Evolutionary conservation across 768 basidiomycete genomes (phyloP).

Genomic region (Sutorius australiensis): DNA sequence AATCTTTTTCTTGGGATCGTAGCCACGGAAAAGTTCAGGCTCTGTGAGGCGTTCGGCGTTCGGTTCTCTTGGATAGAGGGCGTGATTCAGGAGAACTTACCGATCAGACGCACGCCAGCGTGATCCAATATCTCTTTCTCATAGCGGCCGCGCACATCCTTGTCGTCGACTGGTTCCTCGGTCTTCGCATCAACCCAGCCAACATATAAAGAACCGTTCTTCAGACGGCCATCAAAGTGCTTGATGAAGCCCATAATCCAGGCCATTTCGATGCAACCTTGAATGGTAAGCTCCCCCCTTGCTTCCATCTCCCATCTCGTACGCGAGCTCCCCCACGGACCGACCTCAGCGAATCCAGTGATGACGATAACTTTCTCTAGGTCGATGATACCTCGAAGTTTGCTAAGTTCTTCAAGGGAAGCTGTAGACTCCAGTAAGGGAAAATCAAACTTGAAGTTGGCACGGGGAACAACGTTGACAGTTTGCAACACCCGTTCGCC

Average conservation of each 20-base stretch:
- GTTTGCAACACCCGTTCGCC: slow-evolving; percentile 92
- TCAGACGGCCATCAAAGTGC: slow-evolving; percentile 96
- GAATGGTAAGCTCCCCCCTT: slow-evolving; percentile 92
- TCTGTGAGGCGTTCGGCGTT: slow-evolving; percentile 45
- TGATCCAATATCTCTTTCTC: slow-evolving; percentile 92
- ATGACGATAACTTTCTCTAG: slow-evolving; percentile 94
- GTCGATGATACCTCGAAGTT: slow-evolving; percentile 86
- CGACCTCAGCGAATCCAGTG: slow-evolving; percentile 96
- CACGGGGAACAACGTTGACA: slow-evolving; percentile 89
- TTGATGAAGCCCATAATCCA: slow-evolving; percentile 99
- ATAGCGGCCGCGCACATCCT: slow-evolving; percentile 90
- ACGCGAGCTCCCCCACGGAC: slow-evolving; percentile 97
- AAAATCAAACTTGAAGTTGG: slow-evolving; percentile 97
- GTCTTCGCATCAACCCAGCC: slow-evolving; percentile 98
- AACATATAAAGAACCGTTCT: slow-evolving; percentile 88
- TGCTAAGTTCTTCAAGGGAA: slow-evolving; percentile 67
- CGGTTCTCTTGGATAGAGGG: slow-evolving; percentile 10
- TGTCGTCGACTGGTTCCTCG: slow-evolving; percentile 93
- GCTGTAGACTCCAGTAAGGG: slow-evolving; percentile 73
- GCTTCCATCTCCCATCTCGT: slow-evolving; percentile 99
- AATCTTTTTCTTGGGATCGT: slow-evolving; percentile 95
- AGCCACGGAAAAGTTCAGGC: slow-evolving; percentile 96
- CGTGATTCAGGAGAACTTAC: slow-evolving; percentile 42
- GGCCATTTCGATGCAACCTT: slow-evolving; percentile 98
- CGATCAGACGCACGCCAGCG: slow-evolving; percentile 90